These are phyloP conservation scores for Davidsoniella neocaledoniae DNA, from an alignment of 2,329 filamentous ascomycete genomes.

Conservation along the genomic window DNA sequence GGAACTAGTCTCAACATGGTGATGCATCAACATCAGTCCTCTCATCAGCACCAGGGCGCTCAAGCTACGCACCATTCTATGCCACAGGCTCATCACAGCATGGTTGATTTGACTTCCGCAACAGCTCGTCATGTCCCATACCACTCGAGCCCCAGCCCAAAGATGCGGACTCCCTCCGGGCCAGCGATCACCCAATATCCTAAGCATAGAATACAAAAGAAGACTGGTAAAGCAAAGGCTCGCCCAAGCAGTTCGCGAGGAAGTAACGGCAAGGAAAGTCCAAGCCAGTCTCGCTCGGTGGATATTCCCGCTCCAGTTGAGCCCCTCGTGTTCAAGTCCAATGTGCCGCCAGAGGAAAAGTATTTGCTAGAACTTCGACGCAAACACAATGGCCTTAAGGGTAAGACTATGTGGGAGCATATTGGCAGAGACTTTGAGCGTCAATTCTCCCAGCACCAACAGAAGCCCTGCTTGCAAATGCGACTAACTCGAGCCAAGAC, in stretches of 20 bases:
- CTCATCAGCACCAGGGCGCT: no score
- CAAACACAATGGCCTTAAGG: constrained; percentile 28
- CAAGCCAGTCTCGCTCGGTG: no score
- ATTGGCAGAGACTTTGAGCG: constrained; percentile 28
- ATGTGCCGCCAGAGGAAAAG: constrained; percentile 30
- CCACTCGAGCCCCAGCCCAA: neutral
- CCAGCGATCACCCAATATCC: no score
- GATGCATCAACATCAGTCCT: no score
- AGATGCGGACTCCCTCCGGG: no score
- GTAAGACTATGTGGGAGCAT: constrained; percentile 41
- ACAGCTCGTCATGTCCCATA: neutral
- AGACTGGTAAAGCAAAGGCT: neutral
- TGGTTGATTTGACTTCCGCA: no score
- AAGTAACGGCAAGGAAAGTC: neutral
- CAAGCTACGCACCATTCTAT: no score
- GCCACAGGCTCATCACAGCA: no score
- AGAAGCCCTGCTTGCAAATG: constrained; percentile 39
- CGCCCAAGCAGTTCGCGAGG: neutral
- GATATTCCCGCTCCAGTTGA: neutral
- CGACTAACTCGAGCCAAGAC: constrained; percentile 33
- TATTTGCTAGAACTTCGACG: constrained; percentile 34
- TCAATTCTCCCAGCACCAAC: constrained; percentile 21
- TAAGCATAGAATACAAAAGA: neutral
- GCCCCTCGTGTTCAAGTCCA: constrained; percentile 25
- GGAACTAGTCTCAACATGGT: no score